Evolutionary conservation across 2,329 filamentous ascomycete species (phyloP).

Genomic region (Pseudocercospora pini-densiflorae): DNA sequence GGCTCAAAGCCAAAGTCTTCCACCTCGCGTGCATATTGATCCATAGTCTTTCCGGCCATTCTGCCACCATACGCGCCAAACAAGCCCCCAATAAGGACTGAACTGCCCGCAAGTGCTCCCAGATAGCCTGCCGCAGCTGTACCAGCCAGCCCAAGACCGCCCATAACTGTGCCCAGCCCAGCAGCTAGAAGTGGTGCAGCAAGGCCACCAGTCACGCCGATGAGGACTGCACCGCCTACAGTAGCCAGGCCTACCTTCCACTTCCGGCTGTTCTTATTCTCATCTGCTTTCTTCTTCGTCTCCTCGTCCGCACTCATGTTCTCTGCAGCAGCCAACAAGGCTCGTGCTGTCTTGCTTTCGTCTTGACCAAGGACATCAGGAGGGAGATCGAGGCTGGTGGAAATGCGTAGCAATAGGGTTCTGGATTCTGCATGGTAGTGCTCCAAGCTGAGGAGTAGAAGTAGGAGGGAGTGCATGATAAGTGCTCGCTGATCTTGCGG

Average conservation of each 20-base stretch:
- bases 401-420: conserved; percentile 41
- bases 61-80: conserved; percentile 90
- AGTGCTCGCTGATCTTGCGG: conserved; percentile 42
- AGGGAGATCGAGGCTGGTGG: conserved; percentile 40
- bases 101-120: conserved; percentile 78
- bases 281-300: conserved; percentile 71
- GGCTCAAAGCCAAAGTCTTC: conserved; percentile 88
- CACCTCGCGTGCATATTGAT: conserved; percentile 83
- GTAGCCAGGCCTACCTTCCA: conserved; percentile 87
- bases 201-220: conserved; percentile 80
- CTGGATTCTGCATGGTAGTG: conserved; percentile 45
- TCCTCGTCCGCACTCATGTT: conserved; percentile 79
- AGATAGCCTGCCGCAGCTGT: conserved; percentile 78
- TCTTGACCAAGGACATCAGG: conserved; percentile 40
- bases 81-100: conserved; percentile 77
- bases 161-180: conserved; percentile 71
- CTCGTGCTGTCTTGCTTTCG: conserved; percentile 73
- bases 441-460: conserved; percentile 46
- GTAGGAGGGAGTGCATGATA: conserved; percentile 43
- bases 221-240: conserved; percentile 83
- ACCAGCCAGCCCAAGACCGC: conserved; percentile 42
- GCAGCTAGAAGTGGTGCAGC: conserved; percentile 77
- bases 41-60: conserved; percentile 85
- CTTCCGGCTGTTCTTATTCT: conserved; percentile 66
- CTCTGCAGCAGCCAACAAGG: conserved; percentile 75